phyloP scores from a whole-genome alignment of 148 eudicot species.

The Mesembryanthemum crystallinum region DNA sequence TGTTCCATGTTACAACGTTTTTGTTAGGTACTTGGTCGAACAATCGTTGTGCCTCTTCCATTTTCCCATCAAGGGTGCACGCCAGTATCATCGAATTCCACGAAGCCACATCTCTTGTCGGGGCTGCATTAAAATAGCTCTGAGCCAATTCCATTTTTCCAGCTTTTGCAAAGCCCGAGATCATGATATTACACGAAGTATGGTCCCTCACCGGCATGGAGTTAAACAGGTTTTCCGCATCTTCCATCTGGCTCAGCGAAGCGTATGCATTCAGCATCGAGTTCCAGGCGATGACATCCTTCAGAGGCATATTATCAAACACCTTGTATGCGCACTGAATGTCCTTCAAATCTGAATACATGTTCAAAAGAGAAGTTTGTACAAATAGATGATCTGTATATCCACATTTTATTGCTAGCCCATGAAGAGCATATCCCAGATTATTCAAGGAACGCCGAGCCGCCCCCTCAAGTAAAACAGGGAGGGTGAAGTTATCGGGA shows the following conservation, averaged over 20 bases:
- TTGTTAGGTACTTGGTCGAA: slow-evolving; percentile 24
- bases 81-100: slow-evolving; percentile 55
- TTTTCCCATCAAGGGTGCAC: slow-evolving; percentile 29
- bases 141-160: slow-evolving; percentile 41
- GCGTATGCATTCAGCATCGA: slow-evolving; percentile 44
- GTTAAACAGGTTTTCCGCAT: slow-evolving; percentile 28
- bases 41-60: slow-evolving; percentile 32
- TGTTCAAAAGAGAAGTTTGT: slow-evolving; percentile 22
- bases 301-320: slow-evolving; percentile 23
- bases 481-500: slow-evolving; percentile 27
- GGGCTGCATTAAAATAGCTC: slow-evolving; percentile 38
- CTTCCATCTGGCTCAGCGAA: slow-evolving; percentile 31
- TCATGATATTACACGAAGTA: slow-evolving; percentile 34
- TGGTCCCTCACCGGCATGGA: slow-evolving; percentile 31
- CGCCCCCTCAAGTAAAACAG: slow-evolving; percentile 11
- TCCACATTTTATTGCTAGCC: slow-evolving; percentile 17
- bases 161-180: slow-evolving; percentile 48
- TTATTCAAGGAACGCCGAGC: not conserved
- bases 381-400: slow-evolving; percentile 17
- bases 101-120: slow-evolving; percentile 37
- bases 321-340: slow-evolving; percentile 20
- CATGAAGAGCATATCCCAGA: slow-evolving; percentile 30
- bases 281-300: slow-evolving; percentile 40
- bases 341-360: slow-evolving; percentile 22
- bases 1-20: slow-evolving; percentile 41